Evolutionary conservation across 78 protist genomes (phyloP), one percentile per base, ranked within the genome.

Genomic region (Dictyostelium capitatum): DNA sequence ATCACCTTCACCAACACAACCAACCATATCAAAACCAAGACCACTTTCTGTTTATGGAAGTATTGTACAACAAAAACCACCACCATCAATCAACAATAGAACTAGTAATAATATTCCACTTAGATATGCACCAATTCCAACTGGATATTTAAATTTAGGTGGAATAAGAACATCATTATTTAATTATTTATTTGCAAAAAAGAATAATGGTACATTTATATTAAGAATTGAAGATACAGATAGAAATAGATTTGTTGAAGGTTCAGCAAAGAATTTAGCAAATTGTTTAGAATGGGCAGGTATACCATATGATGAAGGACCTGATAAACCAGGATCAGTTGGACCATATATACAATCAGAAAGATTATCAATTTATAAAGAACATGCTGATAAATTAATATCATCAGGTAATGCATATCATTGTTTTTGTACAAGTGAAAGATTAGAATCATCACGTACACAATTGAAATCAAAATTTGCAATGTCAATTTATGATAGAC

Each of bases 141-240:
- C 98, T 2, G 98, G 98, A 9, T 43, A 23, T 54, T 75, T 97
- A 51, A 97, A 97, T 90, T 82, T 97, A n/a, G 98, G 98, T 32
- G 97, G 97, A 10, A 57, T 97, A 69, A 84, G 98, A 25, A 97
- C 98, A 19, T 97, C 97, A 11, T 85, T 97, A 51, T 96, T 82
- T 89, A 97, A 97, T 80, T 95, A 95, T 43, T 79, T 97, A 20
- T 95, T 96, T 64, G 97, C 97, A 30, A 97, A 92, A 25, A 56
- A 84, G 90, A 70, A 90, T 28, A 72, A 75, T 7, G 98, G 97
- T 25, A 81, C 51, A 15, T 83, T 95, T 41, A 32, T 97, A 7
- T 54, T 97, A 51, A 91, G 98, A 30, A 94, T 97, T n/a, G 98
- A 97, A 51, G 98, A 97, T 87, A 97, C 98, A 37, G 98, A 97